Base-by-base conservation (phyloP, 805 yeast genomes). In the Yarrowia bubula region DNA sequence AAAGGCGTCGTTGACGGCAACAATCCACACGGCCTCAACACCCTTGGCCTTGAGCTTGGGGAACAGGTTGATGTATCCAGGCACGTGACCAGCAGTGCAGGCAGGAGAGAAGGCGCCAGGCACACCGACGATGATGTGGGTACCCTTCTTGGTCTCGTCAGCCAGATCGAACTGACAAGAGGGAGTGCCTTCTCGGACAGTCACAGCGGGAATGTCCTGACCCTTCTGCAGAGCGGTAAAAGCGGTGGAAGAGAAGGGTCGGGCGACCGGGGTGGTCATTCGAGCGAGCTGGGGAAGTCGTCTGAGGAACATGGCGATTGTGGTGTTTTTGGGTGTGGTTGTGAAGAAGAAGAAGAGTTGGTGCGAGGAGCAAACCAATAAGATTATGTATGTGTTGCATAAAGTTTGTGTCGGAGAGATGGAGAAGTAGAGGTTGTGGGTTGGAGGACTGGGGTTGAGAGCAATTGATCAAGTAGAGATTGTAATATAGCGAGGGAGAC, bases 1-100 rank as follows among this genome's bases (percentile, higher is more conserved):
- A 75, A 92, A 92, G 2, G 95, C 83, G 74, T 92, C 97, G 75
- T 92, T 92, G 57, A 90, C 96, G 17, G 95, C 81, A 39, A 92
- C 84, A 47, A 92, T 84, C 71, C 81, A 85, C 61, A 91, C 75
- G 51, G 84, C 76, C 31, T 77, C 70, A 76, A 84, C 80, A n/a
- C 96, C 96, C 76, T 88, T 87, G 33, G 79, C 80, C 67, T 82
- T 78, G 72, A 91, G 83, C 38, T 81, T 79, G 7, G 79, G 73
- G 66, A 82, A 75, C 50, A 81, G 75, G 66, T 78, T 77, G 71
- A 90, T 71, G 75, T 82, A 90, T n/a, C 89, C 91, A 1, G 96
- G 95, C 55, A 89, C 82, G 72, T 87, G 92, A 33, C 81, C 75
- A 31, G 86, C 85, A 38, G 90, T 80, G 75, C 96, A 90, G 4